Conservation (phyloP, 2,329 filamentous ascomycete species). For the Colletotrichum truncatum region DNA sequence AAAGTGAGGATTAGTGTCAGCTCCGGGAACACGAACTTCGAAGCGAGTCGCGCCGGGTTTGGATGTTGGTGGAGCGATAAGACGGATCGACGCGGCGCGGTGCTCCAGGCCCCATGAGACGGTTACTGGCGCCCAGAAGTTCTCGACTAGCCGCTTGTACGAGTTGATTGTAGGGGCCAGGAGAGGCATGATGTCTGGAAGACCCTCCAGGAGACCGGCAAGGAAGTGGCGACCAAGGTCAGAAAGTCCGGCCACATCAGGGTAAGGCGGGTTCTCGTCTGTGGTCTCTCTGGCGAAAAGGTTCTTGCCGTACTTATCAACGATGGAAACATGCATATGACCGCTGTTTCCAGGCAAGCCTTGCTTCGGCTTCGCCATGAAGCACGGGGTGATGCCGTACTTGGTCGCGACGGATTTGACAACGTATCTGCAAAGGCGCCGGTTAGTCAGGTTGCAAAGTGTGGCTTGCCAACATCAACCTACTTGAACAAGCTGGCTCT, state of each 20-base stretch:
- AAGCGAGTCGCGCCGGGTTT: constrained; percentile 89
- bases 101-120: constrained; percentile 98
- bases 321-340: constrained; percentile 93
- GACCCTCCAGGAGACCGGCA: constrained; percentile 85
- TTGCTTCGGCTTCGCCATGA: constrained; percentile 97
- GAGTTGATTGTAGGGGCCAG: constrained; percentile 96
- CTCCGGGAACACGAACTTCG: constrained; percentile 93
- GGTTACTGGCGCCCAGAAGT: constrained; percentile 98
- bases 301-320: constrained; percentile 83
- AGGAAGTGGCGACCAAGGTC: constrained; percentile 93
- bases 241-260: constrained; percentile 82
- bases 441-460: background rate
- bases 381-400: constrained; percentile 93
- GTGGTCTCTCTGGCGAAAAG: constrained; percentile 75
- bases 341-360: constrained; percentile 94
- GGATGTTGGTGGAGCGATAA: constrained; percentile 88
- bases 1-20: constrained; percentile 89
- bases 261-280: constrained; percentile 77
- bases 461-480: constrained; percentile 33
- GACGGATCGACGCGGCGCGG: constrained; percentile 86
- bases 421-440: constrained; percentile 65
- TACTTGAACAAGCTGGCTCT: constrained; percentile 91
- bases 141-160: constrained; percentile 97
- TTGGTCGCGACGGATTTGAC: constrained; percentile 89
- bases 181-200: constrained; percentile 95